Evolutionary conservation across 1,284 basidiomycete species (phyloP).

Genomic region (Bothia castanella): DNA sequence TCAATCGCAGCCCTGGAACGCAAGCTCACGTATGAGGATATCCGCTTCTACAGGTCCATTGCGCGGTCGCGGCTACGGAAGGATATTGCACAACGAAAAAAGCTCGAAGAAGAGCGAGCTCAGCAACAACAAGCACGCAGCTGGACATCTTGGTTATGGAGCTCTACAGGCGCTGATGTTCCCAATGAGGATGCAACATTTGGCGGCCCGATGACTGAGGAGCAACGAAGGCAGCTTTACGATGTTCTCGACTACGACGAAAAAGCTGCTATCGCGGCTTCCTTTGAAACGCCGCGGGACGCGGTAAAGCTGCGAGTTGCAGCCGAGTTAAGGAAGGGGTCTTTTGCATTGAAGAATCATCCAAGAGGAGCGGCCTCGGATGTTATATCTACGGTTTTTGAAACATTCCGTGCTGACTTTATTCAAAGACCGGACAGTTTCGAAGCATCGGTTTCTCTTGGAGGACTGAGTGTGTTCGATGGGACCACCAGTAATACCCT

Average conservation of each 20-base stretch:
- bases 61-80: conserved; percentile 87
- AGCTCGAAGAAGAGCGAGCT: conserved; percentile 65
- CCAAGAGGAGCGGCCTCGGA: conserved; percentile 64
- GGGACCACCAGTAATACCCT: conserved; percentile 81
- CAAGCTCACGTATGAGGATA: conserved; percentile 90
- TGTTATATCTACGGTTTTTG: conserved; percentile 87
- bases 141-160: conserved; percentile 89
- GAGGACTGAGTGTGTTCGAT: conserved; percentile 89
- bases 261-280: conserved; percentile 66
- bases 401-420: conserved; percentile 83
- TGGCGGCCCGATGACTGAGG: conserved; percentile 78
- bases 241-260: conserved; percentile 94
- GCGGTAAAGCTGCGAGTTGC: conserved; percentile 77
- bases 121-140: conserved; percentile 51
- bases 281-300: conserved; percentile 73
- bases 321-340: conserved; percentile 82
- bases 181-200: conserved; percentile 51
- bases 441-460: conserved; percentile 79
- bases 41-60: conserved; percentile 97
- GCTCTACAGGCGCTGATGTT: conserved; percentile 44
- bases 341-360: conserved; percentile 75
- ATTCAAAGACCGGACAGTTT: conserved; percentile 84
- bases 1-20: conserved; percentile 70
- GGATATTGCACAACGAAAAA: conserved; percentile 69
- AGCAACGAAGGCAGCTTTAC: conserved; percentile 91